Base-by-base conservation (phyloP, 1,284 basidiomycete genomes). In the Naganishia sp. region DNA sequence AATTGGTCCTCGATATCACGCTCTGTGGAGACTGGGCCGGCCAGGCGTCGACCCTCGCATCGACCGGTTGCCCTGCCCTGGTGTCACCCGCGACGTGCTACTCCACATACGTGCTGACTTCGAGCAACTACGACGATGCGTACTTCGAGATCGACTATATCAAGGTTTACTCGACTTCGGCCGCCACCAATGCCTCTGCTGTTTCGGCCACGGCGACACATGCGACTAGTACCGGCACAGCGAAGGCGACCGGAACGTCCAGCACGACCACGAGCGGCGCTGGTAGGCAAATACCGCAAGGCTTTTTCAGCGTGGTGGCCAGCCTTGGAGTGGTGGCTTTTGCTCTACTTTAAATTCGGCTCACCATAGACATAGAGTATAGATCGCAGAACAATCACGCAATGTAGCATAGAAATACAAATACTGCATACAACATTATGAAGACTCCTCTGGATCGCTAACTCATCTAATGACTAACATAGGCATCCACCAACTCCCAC, bases 11-110 rank as follows among this genome's bases (percentile, higher is more conserved):
- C 72, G 87, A 90, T 74, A 92, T 89, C 28, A 90, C 90, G 6
- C 81, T 92, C 63, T 91, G 90, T 72, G 92, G 92, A 67, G 89
- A 92, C 71, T 94, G 90, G 93, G 92, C 92, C 10, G 86, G 87
- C 5, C 41, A 58, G n/a, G 71, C 72, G 81, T 73, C 77, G 39
- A 81, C 86, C 55, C 88, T 88, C 78, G 73, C 81, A 3, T 74
- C 85, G 71, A 89, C 87, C 3, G 72, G 71, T 0, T 89, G 88
- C 76, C 51, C 72, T 6, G 71, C 72, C 15, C 63, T 72, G 5
- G 67, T 67, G 6, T 72, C 70, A 10, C 67, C 68, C 39, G 47
- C 63, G 21, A 74, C 73, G 32, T 73, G 88, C 74, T 88, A 90
- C 76, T 79, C 82, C 25, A 84, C 88, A 78, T 88, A 83, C 67